phyloP scores from a whole-genome alignment of 331 rosid species.

The Malus hybrid region DNA sequence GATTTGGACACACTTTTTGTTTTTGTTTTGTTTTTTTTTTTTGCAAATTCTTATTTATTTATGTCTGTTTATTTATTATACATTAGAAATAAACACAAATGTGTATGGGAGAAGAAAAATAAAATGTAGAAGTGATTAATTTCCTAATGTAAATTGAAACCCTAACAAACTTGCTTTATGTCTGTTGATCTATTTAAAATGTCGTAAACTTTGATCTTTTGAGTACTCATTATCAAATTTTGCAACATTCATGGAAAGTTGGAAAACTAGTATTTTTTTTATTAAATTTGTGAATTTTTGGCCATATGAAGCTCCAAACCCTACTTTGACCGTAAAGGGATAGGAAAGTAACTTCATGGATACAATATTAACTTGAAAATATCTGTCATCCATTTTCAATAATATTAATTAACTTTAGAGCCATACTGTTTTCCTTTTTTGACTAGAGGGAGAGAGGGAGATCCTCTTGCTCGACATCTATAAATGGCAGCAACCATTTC shows the following conservation, averaged over 20 bases:
- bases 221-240: no score
- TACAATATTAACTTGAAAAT: conserved; percentile 9
- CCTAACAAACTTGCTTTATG: background rate
- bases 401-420: background rate
- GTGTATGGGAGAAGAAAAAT: no score
- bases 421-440: conserved; percentile 19
- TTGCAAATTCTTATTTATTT: background rate
- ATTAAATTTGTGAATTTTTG: background rate
- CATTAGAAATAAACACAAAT: no score
- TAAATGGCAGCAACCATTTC: conserved; percentile 32
- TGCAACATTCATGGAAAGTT: background rate
- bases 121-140: background rate
- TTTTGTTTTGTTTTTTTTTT: no score
- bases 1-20: no score
- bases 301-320: background rate
- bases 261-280: background rate
- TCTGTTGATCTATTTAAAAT: no score
- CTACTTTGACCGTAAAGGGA: background rate
- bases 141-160: background rate
- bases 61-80: no score
- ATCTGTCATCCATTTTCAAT: conserved; percentile 46
- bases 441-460: conserved; percentile 15
- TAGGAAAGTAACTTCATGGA: conserved; percentile 13
- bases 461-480: conserved; percentile 29
- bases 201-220: no score